Base-by-base conservation (phyloP, 2,329 filamentous ascomycete species). In the Penicillium nordicum region DNA sequence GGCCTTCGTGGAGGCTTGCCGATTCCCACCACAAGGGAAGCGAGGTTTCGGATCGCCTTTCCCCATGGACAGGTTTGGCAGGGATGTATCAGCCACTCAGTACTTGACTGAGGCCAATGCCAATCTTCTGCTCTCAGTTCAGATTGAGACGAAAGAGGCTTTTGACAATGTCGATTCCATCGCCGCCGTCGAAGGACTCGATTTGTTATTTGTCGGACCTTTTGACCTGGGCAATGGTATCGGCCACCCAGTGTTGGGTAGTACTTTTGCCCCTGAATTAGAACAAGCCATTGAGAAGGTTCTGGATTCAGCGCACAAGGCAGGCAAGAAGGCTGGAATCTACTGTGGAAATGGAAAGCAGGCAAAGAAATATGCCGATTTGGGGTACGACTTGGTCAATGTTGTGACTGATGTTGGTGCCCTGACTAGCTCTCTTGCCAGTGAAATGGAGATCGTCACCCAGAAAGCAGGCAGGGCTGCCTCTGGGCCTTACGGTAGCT, bases 401-500 rank as follows among this genome's bases (percentile, higher is more conserved):
- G 41, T 43, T 27, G 42, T 30, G 10, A 30, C 42, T 29, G 43
- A 57, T 21, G 37, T 42, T 32, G 43, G 42, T 30, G 37, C 37
- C 29, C 36, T 53, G 37, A 47, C 50, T 34, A 53, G 29, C 25
- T 47, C 50, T 4, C 36, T 57, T 27, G 42, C 41, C 10, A 30
- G 50, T 45, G 43, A 53, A 29, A 53, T 48, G 50, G 36, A 46
- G 6, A 42, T 47, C 36, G 29, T 43, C 3, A 43, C 37, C 27
- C 36, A 41, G 16, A 47, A 45, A 10, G 14, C 37, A 27, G 36
- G 27, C 7, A 48, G 36, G 36, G 25, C 36, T 30, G 37, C 44
- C 18, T 37, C 29, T 36, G 30, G 50, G 21, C 23, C 42, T 25
- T 53, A 57, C 21, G 43, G 50, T 48, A 53, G 44, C 36, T 53